Base-by-base conservation (phyloP, 257 asterid genomes). In the Solanum chmielewskii region DNA sequence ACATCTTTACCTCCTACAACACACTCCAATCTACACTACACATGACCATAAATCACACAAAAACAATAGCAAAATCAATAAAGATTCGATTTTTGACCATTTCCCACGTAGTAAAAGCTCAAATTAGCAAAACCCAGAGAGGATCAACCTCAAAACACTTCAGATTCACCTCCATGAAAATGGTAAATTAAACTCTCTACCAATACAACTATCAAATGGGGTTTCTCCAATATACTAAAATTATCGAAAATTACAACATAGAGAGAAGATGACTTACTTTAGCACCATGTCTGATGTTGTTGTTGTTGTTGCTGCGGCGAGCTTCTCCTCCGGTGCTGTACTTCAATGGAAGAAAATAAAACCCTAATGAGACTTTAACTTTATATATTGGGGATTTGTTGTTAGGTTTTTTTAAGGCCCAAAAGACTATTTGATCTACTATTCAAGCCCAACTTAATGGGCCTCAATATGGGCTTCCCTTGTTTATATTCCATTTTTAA, bases 221-320 rank as follows among this genome's bases (percentile, higher is more conserved):
- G 16, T 45, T 39, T 39, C 31, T 74, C 31, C 3, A 20, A 9
- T 37, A 37, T 37, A 8, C n/a, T 4, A 74, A 68, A 20, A 71
- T 18, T 20, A 20, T 18, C 0, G 10, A 71, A 35, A 35, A 35
- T 35, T 71, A 71, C 78, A 71, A 3, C 47, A 2, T 35, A 47
- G 20, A 21, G 35, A 37, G 56, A 37, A 2, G 29, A 74, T 37
- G 11, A 11, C 15, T 73, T 89, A 90, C 92, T 90, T 90, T 87
- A 90, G 92, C 86, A 90, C 92, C 92, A 90, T 90, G 86, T 88
- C 68, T n/a, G 90, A 11, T 37, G 86, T 9, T 64, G 45, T 20
- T 73, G n/a, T n/a, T n/a, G n/a, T 31, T 73, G 80, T 20, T 73
- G 80, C 23, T 18, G 76, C 18, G 13, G 49, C 49, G 29, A 73